Evolutionary conservation across 805 yeast genomes (phyloP).

Genomic region (Metschnikowia kofuensis): DNA sequence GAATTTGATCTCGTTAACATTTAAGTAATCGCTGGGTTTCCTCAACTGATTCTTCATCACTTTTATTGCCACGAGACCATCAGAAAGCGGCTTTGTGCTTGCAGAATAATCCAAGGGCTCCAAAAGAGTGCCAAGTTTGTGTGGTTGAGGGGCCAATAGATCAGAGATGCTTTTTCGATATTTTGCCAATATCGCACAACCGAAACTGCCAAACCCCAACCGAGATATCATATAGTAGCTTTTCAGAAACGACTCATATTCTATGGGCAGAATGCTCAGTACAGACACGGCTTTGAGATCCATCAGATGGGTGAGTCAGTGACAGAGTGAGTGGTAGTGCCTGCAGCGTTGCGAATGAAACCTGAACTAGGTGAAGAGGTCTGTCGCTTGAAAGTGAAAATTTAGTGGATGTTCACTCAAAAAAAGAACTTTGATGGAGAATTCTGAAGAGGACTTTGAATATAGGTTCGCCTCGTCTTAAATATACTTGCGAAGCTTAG

Average conservation of each 20-base stretch:
- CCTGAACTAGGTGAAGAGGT: no score
- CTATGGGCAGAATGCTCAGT: slow-evolving; percentile 7
- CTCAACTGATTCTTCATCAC: slow-evolving; percentile 53
- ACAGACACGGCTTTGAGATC: slow-evolving; percentile 3
- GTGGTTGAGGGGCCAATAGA: slow-evolving; percentile 17
- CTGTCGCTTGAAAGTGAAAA: neutral
- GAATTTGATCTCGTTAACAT: slow-evolving; percentile 65
- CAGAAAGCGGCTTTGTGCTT: slow-evolving; percentile 18
- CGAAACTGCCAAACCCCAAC: slow-evolving; percentile 76
- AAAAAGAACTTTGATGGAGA: neutral
- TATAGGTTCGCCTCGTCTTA: neutral
- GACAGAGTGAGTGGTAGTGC: no score
- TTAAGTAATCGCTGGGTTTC: slow-evolving; percentile 25
- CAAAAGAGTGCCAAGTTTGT: slow-evolving; percentile 47
- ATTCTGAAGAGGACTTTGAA: neutral
- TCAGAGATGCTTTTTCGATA: slow-evolving; percentile 25
- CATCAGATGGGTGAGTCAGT: neutral
- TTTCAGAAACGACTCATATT: slow-evolving; percentile 17
- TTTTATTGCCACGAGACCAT: slow-evolving; percentile 69
- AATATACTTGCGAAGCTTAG: slow-evolving; percentile 1
- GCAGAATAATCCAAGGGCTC: slow-evolving; percentile 32
- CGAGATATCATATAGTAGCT: slow-evolving; percentile 48
- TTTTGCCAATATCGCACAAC: slow-evolving; percentile 65
- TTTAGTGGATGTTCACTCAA: neutral
- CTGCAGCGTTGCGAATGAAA: no score